Conservation (phyloP, 192 early-diverging fungal genomes). For the Spinellus fusiger region DNA sequence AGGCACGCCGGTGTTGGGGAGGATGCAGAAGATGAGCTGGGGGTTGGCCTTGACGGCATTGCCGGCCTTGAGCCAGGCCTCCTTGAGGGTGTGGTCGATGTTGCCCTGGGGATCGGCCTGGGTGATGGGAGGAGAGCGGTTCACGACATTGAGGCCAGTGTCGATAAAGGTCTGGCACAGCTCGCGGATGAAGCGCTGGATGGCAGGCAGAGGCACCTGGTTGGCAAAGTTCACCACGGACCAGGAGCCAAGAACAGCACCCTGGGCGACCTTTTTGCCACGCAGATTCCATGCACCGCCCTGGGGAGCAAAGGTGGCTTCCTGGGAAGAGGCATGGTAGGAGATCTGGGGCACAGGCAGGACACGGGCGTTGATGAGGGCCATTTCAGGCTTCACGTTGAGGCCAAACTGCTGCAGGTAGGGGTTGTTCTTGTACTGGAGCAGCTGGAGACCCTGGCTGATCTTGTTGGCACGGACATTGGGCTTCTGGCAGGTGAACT, state of each 20-base stretch:
- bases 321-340: constrained; percentile 46
- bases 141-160: constrained; percentile 57
- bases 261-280: constrained; percentile 71
- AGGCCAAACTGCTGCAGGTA: constrained; percentile 78
- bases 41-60: constrained; percentile 57
- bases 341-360: constrained; percentile 72
- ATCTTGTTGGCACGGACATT: constrained; percentile 79
- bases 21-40: constrained; percentile 79
- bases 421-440: constrained; percentile 61
- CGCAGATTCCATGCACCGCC: constrained; percentile 87
- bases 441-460: constrained; percentile 58
- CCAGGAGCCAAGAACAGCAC: constrained; percentile 75
- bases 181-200: constrained; percentile 69
- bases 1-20: constrained; percentile 74
- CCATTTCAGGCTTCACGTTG: constrained; percentile 56
- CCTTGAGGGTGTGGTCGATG: constrained; percentile 59
- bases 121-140: constrained; percentile 35
- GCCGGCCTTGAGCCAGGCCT: constrained; percentile 62
- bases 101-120: constrained; percentile 53
- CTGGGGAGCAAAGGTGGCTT: constrained; percentile 42
- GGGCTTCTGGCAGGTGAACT: constrained; percentile 80
- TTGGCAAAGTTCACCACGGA: constrained; percentile 69
- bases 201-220: constrained; percentile 42
- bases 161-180: constrained; percentile 69
- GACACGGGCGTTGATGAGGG: constrained; percentile 68